Percentiles rank a stretch among this genome's conserved stretches.
phyloP scores from a whole-genome alignment of 768 basidiomycete genomes.

The Cytidiella melzeri region DNA sequence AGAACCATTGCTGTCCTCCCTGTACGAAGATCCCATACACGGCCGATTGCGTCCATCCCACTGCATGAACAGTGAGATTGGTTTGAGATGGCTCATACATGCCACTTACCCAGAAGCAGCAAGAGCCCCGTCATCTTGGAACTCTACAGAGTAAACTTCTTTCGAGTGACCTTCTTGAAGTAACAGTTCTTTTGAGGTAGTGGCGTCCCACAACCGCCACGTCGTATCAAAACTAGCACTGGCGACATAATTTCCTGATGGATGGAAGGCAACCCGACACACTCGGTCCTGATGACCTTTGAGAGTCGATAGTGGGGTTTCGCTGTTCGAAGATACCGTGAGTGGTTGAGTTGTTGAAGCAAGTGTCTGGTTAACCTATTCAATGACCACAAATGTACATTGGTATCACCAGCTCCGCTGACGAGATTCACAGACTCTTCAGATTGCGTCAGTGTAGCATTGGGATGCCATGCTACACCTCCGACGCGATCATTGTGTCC shows the following conservation, averaged over 20 bases:
- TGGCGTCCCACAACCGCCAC: constrained; percentile 96
- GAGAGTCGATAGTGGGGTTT: constrained; percentile 78
- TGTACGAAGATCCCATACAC: constrained; percentile 95
- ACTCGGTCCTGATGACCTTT: constrained; percentile 88
- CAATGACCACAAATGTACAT: constrained; percentile 85
- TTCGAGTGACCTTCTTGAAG: constrained; percentile 97
- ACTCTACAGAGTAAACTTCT: constrained; percentile 93
- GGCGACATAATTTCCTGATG: constrained; percentile 88
- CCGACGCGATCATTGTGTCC: constrained; percentile 90
- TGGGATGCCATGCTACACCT: constrained; percentile 96
- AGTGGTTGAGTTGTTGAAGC: background rate
- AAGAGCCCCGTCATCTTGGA: constrained; percentile 91
- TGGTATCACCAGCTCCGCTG: constrained; percentile 85
- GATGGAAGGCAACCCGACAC: constrained; percentile 93
- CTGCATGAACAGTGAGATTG: constrained; percentile 34
- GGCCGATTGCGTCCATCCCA: constrained; percentile 93
- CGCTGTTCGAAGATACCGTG: constrained; percentile 44
- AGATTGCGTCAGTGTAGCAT: constrained; percentile 71
- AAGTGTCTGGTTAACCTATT: constrained; percentile 49
- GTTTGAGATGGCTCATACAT: background rate
- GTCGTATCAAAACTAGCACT: constrained; percentile 97
- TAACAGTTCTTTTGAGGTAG: constrained; percentile 71
- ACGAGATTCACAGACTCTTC: constrained; percentile 73
- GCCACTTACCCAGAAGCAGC: constrained; percentile 81
- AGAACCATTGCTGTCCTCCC: constrained; percentile 97